Percentiles rank a stretch among this genome's conserved stretches.
Evolutionary conservation across 768 basidiomycete species (phyloP).

Genomic region (Agaricus blazei): DNA sequence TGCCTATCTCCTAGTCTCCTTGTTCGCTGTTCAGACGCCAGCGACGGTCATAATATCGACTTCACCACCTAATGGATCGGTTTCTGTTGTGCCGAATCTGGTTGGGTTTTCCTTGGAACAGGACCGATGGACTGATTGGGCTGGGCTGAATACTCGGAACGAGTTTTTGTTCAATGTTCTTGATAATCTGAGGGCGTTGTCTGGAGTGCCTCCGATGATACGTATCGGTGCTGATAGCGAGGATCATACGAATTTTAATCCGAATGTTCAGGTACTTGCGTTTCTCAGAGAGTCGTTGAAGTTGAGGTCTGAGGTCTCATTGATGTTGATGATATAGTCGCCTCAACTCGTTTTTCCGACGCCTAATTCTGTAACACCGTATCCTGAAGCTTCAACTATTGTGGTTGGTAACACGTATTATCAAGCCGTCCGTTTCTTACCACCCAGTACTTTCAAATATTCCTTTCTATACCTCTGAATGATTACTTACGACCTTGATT

Average conservation of each 20-base stretch:
- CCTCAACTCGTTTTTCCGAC: conserved; percentile 47
- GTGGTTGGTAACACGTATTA: conserved; percentile 57
- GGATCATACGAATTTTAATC: conserved; percentile 55
- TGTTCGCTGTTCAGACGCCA: conserved; percentile 7
- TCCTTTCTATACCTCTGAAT: neutral
- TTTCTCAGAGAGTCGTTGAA: neutral
- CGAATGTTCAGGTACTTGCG: conserved; percentile 36
- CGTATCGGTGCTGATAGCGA: conserved; percentile 55
- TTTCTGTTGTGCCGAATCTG: conserved; percentile 37
- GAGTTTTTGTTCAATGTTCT: conserved; percentile 58
- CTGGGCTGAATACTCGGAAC: conserved; percentile 46
- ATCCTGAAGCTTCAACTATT: conserved; percentile 62
- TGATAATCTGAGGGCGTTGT: conserved; percentile 47
- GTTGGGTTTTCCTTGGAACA: conserved; percentile 67
- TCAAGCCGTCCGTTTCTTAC: conserved; percentile 44
- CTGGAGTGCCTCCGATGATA: conserved; percentile 49
- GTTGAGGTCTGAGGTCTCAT: neutral
- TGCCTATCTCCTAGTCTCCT: conserved; percentile 1
- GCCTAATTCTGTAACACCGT: conserved; percentile 44
- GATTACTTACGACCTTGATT: neutral
- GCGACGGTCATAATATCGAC: conserved; percentile 35
- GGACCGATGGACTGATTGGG: conserved; percentile 69
- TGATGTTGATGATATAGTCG: neutral
- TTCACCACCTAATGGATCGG: conserved; percentile 27
- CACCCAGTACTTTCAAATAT: conserved; percentile 28